These are phyloP conservation scores for Phytopythium montanum DNA, from an alignment of 352 stramenopile species.

Conservation along the genomic window DNA sequence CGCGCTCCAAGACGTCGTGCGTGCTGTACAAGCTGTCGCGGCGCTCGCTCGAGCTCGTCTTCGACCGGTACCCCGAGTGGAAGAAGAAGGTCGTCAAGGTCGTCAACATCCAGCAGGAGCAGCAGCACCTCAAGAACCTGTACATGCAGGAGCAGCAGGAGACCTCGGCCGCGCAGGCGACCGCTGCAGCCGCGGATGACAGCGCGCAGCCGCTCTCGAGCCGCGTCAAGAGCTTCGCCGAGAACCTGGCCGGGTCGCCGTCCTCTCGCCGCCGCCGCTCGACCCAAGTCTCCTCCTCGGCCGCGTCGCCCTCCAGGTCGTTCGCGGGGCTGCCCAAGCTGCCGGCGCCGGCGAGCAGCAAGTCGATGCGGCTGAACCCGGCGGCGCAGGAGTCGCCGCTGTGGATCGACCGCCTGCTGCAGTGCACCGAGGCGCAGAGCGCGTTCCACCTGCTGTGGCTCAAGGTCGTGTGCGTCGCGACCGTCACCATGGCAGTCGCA, in stretches of 20 bases:
- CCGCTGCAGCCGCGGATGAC: background rate
- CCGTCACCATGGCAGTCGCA: constrained; percentile 36
- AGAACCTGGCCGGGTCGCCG: background rate
- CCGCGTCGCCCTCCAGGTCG: background rate
- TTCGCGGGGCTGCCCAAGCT: background rate
- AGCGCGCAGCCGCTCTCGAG: background rate
- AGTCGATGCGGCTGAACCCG: constrained; percentile 4
- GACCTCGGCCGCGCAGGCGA: constrained; percentile 5
- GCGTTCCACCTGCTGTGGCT: constrained; percentile 39
- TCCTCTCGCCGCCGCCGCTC: background rate
- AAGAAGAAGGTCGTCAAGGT: constrained; percentile 56
- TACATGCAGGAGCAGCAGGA: constrained; percentile 64
- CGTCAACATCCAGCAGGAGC: constrained; percentile 45
- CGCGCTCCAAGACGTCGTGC: constrained; percentile 47
- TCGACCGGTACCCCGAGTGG: constrained; percentile 62
- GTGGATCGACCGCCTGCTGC: constrained; percentile 46
- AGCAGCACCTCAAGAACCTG: constrained; percentile 47
- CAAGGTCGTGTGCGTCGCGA: constrained; percentile 19
- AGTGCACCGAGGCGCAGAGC: constrained; percentile 43
- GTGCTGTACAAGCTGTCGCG: constrained; percentile 53
- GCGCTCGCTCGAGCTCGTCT: constrained; percentile 48
- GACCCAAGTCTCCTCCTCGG: background rate
- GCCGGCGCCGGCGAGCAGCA: background rate
- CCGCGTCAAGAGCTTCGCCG: constrained; percentile 7
- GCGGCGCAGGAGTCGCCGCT: constrained; percentile 12